Evolutionary conservation across 768 basidiomycete genomes (phyloP), one percentile per base, ranked within the genome.

Genomic region (Termitomyces sp.): DNA sequence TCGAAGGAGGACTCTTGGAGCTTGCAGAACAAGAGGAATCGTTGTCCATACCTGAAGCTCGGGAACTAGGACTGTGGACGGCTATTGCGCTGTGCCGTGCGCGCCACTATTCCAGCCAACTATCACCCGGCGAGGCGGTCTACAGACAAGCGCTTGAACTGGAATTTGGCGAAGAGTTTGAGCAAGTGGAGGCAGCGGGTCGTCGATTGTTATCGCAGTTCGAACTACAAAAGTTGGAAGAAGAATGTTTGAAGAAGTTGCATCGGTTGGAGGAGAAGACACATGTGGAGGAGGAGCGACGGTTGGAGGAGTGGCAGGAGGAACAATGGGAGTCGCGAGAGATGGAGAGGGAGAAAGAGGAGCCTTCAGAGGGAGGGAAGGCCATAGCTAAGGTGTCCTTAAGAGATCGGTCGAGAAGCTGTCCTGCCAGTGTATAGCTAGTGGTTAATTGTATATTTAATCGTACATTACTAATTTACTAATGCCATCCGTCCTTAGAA

Each of bases 31-130:
- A 40, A 12, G 34, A 22, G 18, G 49, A 54, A 42, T 16, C 27
- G 5, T 20, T 57, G 18, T 51, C 60, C 16, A 18, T 26, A 2
- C 18, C 32, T 13, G 60, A 62, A 34, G 60, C 53, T 5, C 32
- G 14, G 8, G 34, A 55, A 16, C 22, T 62, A 14, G 56, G 57
- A 16, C 34, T 62, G 16, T 22, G 46, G 2, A 58, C 56, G 8
- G 60, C 57, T 3, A 54, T 62, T 12, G n/a, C 46, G 16, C 7
- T 62, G 40, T 62, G 53, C 34, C 45, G 52, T 14, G 53, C 48
- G 10, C 53, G 58, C 37, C 50, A 51, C 36, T 39, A 39, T 39
- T 18, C 53, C n/a, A 22, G 6, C 22, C 32, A 44, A 18, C 8
- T 33, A 33, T 53, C 27, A 24, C n/a, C 53, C 24, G 53, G 12